These are phyloP conservation scores for Colletotrichum somersetense DNA, from an alignment of 2,329 filamentous ascomycete species.

Conservation along the genomic window DNA sequence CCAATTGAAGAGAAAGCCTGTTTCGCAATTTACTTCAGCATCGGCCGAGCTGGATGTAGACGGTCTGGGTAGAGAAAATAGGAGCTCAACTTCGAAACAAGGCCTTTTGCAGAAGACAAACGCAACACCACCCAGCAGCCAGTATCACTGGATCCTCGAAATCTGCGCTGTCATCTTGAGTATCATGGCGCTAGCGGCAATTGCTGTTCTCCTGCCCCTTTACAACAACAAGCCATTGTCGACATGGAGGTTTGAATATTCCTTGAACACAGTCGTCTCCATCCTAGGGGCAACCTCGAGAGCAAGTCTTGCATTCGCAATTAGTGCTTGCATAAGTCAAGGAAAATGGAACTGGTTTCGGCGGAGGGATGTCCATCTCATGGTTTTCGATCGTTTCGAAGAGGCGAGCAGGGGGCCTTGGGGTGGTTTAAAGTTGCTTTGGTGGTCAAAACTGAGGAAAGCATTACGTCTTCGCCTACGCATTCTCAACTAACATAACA, in stretches of 20 bases:
- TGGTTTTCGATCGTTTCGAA: constrained; percentile 14
- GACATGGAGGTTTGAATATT: background rate
- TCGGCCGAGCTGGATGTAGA: too few relatives aligned
- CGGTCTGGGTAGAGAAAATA: too few relatives aligned
- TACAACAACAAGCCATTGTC: background rate
- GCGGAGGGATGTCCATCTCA: background rate
- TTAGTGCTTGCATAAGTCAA: constrained; percentile 15
- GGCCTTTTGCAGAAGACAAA: too few relatives aligned
- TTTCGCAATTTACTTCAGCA: too few relatives aligned
- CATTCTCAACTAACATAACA: background rate
- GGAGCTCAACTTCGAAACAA: too few relatives aligned
- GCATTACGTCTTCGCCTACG: background rate
- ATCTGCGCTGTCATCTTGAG: background rate
- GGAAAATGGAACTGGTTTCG: constrained; percentile 26
- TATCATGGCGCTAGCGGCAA: background rate
- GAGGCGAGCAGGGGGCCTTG: constrained; percentile 17
- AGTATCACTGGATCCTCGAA: too few relatives aligned
- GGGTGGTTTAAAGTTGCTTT: constrained; percentile 6
- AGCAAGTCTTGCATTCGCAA: background rate
- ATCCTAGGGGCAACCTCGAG: background rate
- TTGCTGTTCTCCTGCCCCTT: background rate
- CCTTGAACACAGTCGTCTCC: constrained; percentile 15
- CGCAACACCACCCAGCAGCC: too few relatives aligned
- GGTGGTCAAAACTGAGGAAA: constrained; percentile 7
- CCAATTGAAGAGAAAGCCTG: too few relatives aligned